Evolutionary conservation across 1,284 basidiomycete genomes (phyloP).

Genomic region (Earliella scabrosa): DNA sequence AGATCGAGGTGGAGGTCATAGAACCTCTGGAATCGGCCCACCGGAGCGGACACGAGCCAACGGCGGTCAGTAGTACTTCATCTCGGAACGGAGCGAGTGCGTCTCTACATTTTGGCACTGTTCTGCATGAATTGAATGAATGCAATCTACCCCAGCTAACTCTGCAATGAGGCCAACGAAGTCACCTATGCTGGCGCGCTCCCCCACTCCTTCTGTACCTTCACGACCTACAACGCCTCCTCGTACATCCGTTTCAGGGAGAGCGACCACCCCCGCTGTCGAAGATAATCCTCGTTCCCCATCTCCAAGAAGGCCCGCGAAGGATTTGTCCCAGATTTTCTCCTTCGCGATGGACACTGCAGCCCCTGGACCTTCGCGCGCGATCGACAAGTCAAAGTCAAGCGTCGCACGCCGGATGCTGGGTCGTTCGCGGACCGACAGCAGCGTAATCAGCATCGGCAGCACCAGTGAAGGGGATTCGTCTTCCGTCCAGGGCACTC

Average conservation of each 20-base stretch:
- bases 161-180: background rate
- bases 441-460: slow-evolving; percentile 52
- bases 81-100: slow-evolving; percentile 10
- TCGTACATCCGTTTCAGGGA: slow-evolving; percentile 18
- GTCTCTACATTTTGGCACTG: background rate
- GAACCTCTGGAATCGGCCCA: background rate
- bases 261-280: slow-evolving; percentile 17
- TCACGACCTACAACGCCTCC: background rate
- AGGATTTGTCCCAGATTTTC: slow-evolving; percentile 41
- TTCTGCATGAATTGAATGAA: background rate
- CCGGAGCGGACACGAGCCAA: background rate
- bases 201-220: background rate
- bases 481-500: slow-evolving; percentile 42
- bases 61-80: background rate
- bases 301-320: slow-evolving; percentile 30
- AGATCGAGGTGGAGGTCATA: slow-evolving; percentile 25
- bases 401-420: slow-evolving; percentile 50
- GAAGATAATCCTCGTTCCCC: slow-evolving; percentile 14
- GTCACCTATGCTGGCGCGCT: background rate
- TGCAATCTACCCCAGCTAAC: background rate
- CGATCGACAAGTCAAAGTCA: slow-evolving; percentile 15
- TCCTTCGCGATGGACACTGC: slow-evolving; percentile 23
- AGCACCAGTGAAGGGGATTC: slow-evolving; percentile 24
- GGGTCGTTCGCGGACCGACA: slow-evolving; percentile 55
- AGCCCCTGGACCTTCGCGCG: background rate